Evolutionary conservation across 164 flowering plant genomes (phyloP).

Genomic region (Taxillus chinensis): DNA sequence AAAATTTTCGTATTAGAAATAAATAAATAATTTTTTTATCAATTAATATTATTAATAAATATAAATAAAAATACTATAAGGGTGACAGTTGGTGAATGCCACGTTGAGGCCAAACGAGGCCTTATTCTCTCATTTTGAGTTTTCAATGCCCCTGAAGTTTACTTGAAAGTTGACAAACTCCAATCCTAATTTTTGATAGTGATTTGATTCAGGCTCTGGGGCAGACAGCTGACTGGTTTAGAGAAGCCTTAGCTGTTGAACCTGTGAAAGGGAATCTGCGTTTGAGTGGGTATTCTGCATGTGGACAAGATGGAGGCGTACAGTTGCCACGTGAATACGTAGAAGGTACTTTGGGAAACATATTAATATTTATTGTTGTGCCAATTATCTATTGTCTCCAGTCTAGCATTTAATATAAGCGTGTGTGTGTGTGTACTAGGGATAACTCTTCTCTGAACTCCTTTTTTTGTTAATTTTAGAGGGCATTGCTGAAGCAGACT

Average conservation of each 20-base stretch:
- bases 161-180: no score
- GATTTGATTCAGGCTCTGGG: conserved; percentile 63
- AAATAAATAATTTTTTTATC: no score
- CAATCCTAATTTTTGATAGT: conserved; percentile 7
- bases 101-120: no score
- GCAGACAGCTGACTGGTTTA: conserved; percentile 95
- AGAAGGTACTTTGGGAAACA: conserved; percentile 52
- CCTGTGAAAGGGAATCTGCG: conserved; percentile 92
- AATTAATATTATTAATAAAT: no score
- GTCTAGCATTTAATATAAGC: not conserved
- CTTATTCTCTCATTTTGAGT: no score
- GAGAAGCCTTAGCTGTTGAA: conserved; percentile 87
- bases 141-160: no score
- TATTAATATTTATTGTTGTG: not conserved
- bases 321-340: conserved; percentile 94
- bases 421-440: no score
- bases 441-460: not conserved
- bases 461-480: conserved; percentile 29
- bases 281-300: conserved; percentile 97
- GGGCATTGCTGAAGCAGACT: conserved; percentile 88
- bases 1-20: no score
- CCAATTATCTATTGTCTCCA: not conserved
- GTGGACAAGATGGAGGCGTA: conserved; percentile 99
- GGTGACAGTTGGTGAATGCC: no score
- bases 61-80: no score